These are phyloP conservation scores for Fusarium piperis DNA, from an alignment of 2,329 filamentous ascomycete species.

Conservation along the genomic window DNA sequence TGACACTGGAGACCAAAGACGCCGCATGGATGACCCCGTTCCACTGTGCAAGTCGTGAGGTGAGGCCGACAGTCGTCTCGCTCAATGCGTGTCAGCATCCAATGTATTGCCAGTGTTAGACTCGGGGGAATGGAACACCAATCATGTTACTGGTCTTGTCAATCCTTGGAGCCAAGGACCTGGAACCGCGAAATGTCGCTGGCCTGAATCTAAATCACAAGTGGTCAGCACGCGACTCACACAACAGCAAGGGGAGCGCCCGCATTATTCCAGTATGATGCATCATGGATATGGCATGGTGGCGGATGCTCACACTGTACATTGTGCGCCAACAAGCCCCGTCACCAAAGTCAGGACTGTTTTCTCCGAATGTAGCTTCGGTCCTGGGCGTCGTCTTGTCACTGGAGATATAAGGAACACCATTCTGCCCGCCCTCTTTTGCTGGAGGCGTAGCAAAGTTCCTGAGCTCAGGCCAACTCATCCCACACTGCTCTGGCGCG, in stretches of 20 bases:
- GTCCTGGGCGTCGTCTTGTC: neutral
- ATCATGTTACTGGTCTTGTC: slow-evolving; percentile 9
- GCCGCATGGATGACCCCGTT: neutral
- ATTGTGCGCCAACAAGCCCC: neutral
- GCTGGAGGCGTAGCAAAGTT: neutral
- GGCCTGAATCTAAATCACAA: slow-evolving; percentile 28
- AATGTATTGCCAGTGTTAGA: neutral
- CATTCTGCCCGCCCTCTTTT: neutral
- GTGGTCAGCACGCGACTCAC: slow-evolving; percentile 1
- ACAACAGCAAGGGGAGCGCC: neutral
- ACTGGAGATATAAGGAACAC: neutral
- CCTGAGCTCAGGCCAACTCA: neutral
- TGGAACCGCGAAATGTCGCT: slow-evolving; percentile 1
- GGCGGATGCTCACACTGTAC: slow-evolving; percentile 4
- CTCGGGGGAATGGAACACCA: neutral
- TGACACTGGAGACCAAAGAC: neutral
- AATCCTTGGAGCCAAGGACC: slow-evolving; percentile 14
- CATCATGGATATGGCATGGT: slow-evolving; percentile 11
- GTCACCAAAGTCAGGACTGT: neutral
- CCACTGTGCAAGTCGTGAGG: neutral
- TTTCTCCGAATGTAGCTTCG: neutral
- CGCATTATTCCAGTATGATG: slow-evolving; percentile 2
- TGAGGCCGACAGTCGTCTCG: neutral
- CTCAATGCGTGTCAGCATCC: neutral
- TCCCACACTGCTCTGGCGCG: neutral